Percentiles rank a stretch among this genome's conserved stretches.
These are phyloP conservation scores for Prunus mongolica DNA, from an alignment of 306 rosid species.

Conservation along the genomic window DNA sequence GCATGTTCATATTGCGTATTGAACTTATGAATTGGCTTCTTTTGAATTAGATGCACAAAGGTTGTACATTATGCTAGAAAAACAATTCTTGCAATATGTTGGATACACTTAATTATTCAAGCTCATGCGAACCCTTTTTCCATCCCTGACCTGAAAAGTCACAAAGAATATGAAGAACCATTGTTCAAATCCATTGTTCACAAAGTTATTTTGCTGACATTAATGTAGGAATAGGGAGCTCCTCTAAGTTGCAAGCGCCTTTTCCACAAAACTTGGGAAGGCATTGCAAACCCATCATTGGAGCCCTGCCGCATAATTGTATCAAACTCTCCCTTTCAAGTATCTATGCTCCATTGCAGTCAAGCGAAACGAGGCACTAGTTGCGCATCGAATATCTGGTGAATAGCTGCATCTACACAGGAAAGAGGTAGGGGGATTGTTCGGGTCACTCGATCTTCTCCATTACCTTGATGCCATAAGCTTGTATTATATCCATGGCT, in stretches of 20 bases:
- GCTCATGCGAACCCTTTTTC: not conserved
- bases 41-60: not conserved
- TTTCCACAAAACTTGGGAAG: not conserved
- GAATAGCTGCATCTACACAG: not conserved
- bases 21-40: not conserved
- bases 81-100: not conserved
- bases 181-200: not conserved
- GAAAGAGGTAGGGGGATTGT: not conserved
- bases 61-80: not conserved
- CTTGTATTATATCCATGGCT: slow-evolving; percentile 72
- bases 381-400: not conserved
- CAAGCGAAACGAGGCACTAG: not conserved
- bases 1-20: not conserved
- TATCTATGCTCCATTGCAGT: not conserved
- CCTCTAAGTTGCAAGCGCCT: slow-evolving; percentile 2
- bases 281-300: slow-evolving; percentile 6
- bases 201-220: not conserved
- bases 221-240: not conserved
- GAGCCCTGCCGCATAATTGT: not conserved
- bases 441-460: slow-evolving; percentile 55
- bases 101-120: not conserved
- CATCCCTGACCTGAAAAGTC: too few species aligned
- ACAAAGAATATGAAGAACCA: not conserved
- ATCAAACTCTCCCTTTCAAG: not conserved
- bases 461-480: slow-evolving; percentile 80